phyloP scores from a whole-genome alignment of 208 protist species.

The Leishmania turanica region DNA sequence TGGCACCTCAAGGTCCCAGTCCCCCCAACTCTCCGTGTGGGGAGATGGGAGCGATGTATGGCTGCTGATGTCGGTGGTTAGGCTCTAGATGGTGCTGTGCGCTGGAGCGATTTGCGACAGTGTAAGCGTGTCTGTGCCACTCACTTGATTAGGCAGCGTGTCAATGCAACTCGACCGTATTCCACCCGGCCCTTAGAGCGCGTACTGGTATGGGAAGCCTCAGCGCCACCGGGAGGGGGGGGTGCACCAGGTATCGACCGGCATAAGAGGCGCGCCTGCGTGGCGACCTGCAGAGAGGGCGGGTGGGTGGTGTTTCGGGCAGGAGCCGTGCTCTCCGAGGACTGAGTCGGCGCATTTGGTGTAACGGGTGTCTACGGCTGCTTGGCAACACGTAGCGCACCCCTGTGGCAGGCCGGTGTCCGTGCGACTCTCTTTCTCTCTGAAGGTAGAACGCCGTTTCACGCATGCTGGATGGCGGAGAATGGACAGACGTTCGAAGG shows the following conservation, averaged over 20 bases:
- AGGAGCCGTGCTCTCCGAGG: background rate
- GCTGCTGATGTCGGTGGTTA: too few relatives aligned
- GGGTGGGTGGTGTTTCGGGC: background rate
- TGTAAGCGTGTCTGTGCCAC: too few relatives aligned
- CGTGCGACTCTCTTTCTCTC: background rate
- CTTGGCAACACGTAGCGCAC: background rate
- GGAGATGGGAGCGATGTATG: background rate
- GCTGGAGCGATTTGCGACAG: too few relatives aligned
- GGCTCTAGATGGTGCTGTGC: too few relatives aligned
- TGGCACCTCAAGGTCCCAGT: background rate
- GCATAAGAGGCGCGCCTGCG: background rate
- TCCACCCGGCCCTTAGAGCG: background rate
- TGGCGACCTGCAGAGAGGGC: background rate
- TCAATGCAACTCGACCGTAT: background rate
- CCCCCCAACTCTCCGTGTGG: background rate
- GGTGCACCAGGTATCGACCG: background rate
- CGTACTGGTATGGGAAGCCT: background rate
- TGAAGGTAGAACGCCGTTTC: background rate
- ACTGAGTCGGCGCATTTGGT: background rate
- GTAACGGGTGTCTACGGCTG: background rate
- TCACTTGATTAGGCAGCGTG: too few relatives aligned
- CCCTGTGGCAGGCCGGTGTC: background rate
- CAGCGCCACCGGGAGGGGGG: background rate
- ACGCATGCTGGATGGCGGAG: background rate
- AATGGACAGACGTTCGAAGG: background rate